phyloP scores from a whole-genome alignment of 208 protist genomes.

The Leishmania turanica region DNA sequence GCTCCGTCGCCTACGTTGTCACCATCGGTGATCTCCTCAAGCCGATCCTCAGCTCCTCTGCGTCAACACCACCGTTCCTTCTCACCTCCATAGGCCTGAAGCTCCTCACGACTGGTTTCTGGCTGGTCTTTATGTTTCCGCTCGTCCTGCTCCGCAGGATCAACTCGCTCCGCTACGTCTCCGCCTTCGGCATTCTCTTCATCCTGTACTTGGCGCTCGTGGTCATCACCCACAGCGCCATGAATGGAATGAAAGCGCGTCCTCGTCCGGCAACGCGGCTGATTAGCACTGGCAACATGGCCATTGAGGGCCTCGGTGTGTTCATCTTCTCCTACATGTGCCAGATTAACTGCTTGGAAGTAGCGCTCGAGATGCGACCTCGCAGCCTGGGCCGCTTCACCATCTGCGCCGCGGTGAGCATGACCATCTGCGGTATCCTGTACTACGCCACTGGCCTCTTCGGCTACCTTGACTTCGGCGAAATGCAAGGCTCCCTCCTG shows the following conservation, averaged over 20 bases:
- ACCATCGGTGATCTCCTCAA: conserved; percentile 49
- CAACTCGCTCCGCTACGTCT: conserved; percentile 70
- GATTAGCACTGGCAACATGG: conserved; percentile 32
- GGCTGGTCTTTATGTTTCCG: conserved; percentile 58
- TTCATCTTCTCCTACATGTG: conserved; percentile 66
- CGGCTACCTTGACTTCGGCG: conserved; percentile 73
- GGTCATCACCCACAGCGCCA: conserved; percentile 47
- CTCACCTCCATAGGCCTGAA: conserved; percentile 9
- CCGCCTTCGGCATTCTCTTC: conserved; percentile 42
- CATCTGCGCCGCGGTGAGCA: conserved; percentile 26
- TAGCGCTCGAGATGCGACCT: conserved; percentile 44
- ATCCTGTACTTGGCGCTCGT: conserved; percentile 58
- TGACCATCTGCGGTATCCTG: conserved; percentile 47
- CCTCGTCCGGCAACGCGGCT: conserved; percentile 9
- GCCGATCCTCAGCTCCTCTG: conserved; percentile 27
- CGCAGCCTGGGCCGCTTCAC: conserved; percentile 30
- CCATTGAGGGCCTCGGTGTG: conserved; percentile 39
- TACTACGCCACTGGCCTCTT: conserved; percentile 64
- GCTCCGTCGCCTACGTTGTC: conserved; percentile 54
- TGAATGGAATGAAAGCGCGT: conserved; percentile 36
- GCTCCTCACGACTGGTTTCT: conserved; percentile 31
- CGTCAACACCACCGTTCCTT: conserved; percentile 24
- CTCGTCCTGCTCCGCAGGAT: conserved; percentile 51
- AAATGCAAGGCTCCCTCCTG: conserved; percentile 35
- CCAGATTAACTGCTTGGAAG: conserved; percentile 58